phyloP scores from a whole-genome alignment of 2,329 filamentous ascomycete species.

The Bretziella fagacearum region DNA sequence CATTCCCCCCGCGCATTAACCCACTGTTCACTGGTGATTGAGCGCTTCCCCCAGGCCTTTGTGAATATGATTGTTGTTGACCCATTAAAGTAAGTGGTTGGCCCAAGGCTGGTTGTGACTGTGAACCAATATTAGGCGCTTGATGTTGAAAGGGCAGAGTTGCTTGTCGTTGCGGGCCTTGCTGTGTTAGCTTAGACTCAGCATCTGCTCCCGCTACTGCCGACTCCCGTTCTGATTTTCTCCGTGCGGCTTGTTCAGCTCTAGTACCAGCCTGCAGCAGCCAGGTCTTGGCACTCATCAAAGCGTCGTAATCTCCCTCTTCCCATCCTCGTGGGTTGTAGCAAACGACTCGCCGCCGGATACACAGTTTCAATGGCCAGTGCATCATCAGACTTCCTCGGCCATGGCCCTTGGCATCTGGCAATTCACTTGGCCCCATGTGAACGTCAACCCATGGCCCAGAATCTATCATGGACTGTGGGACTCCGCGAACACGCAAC shows the following conservation, averaged over 20 bases:
- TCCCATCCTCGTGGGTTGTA: conserved; percentile 25
- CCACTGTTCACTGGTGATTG: conserved; percentile 31
- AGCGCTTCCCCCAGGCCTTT: conserved; percentile 13
- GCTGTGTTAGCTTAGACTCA: neutral
- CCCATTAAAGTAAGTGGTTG: neutral
- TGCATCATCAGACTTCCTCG: conserved; percentile 27
- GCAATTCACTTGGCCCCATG: conserved; percentile 28
- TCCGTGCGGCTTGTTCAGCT: conserved; percentile 30
- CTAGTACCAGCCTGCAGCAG: conserved; percentile 28
- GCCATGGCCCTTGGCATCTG: conserved; percentile 25
- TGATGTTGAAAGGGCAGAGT: neutral
- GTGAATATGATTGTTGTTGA: too few species aligned
- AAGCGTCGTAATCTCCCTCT: conserved; percentile 28
- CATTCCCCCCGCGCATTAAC: conserved; percentile 32
- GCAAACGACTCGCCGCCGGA: conserved; percentile 31
- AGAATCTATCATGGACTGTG: conserved; percentile 26
- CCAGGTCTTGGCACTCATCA: conserved; percentile 33
- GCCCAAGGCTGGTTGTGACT: neutral
- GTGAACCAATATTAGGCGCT: neutral
- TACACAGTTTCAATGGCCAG: conserved; percentile 39
- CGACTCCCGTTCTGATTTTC: conserved; percentile 34
- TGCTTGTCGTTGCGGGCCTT: neutral
- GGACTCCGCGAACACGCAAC: conserved; percentile 33
- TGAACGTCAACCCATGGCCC: conserved; percentile 36
- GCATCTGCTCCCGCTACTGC: neutral